These are phyloP conservation scores for Gossypium anomalum DNA, from an alignment of 345 rosid genomes.

Conservation along the genomic window DNA sequence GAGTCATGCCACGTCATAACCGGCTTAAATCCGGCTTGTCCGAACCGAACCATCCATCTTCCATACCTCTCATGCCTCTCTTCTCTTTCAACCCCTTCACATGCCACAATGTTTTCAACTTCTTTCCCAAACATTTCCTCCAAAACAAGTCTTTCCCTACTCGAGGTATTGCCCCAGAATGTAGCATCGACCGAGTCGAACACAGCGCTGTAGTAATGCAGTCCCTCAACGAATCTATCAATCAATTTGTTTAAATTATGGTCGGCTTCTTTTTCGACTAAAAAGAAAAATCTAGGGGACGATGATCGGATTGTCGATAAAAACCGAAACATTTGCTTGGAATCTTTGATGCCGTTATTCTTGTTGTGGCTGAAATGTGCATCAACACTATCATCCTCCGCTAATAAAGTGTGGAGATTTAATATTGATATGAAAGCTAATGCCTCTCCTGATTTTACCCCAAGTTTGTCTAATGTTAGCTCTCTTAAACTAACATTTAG, in stretches of 20 bases:
- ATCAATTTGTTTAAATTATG: conserved; percentile 33
- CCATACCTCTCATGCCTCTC: conserved; percentile 48
- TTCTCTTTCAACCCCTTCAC: conserved; percentile 47
- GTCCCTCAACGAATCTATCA: conserved; percentile 40
- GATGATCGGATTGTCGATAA: conserved; percentile 24
- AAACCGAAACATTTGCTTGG: conserved; percentile 34
- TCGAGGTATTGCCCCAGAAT: conserved; percentile 5
- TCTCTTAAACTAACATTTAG: conserved; percentile 27
- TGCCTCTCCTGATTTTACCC: conserved; percentile 37
- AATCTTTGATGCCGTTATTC: conserved; percentile 24
- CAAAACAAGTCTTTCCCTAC: conserved; percentile 27
- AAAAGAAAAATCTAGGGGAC: conserved; percentile 32
- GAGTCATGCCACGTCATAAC: conserved; percentile 29
- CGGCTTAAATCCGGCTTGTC: conserved; percentile 37
- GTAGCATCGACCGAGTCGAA: conserved; percentile 40
- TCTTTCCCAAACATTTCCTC: conserved; percentile 57
- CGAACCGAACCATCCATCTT: conserved; percentile 41
- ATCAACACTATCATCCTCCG: conserved; percentile 46
- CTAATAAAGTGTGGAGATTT: conserved; percentile 39
- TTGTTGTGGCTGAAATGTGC: conserved; percentile 35
- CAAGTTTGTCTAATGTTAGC: conserved; percentile 31
- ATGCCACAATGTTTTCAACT: conserved; percentile 43
- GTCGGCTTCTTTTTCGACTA: conserved; percentile 47
- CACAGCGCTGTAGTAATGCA: conserved; percentile 49
- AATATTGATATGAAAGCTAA: conserved; percentile 41